Conservation (phyloP, 768 basidiomycete species). For the Artomyces pyxidatus region DNA sequence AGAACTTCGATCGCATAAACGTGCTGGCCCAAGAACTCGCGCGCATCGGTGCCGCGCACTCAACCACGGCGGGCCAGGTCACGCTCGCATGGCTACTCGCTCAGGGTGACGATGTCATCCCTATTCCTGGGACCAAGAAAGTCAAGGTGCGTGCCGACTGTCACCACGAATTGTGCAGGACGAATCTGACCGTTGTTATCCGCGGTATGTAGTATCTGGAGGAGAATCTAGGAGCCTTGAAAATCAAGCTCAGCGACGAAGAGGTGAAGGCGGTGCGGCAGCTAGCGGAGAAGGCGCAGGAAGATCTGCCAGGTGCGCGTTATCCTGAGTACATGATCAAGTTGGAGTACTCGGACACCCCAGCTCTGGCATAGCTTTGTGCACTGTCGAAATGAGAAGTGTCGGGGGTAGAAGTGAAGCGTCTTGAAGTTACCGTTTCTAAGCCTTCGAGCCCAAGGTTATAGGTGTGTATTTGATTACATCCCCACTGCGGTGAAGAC, state of each 20-base stretch:
- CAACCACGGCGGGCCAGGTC: slow-evolving; percentile 38
- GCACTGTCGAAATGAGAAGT: neutral
- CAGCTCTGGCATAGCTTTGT: neutral
- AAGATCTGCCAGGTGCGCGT: neutral
- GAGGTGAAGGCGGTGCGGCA: neutral
- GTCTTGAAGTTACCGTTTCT: too few relatives aligned
- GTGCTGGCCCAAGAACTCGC: slow-evolving; percentile 29
- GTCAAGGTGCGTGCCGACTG: slow-evolving; percentile 20
- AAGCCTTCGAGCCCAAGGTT: too few relatives aligned
- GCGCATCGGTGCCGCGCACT: slow-evolving; percentile 28
- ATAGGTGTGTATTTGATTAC: too few relatives aligned
- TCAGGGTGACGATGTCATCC: slow-evolving; percentile 36
- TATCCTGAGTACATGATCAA: neutral
- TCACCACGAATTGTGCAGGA: neutral
- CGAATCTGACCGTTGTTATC: neutral
- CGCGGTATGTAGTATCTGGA: slow-evolving; percentile 1
- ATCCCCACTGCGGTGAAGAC: too few relatives aligned
- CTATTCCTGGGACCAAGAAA: slow-evolving; percentile 39
- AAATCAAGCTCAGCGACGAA: neutral
- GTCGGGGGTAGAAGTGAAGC: too few relatives aligned
- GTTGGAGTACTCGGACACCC: neutral
- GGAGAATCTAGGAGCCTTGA: slow-evolving; percentile 34
- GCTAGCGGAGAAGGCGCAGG: neutral
- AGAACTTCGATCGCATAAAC: slow-evolving; percentile 39
- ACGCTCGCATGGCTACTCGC: slow-evolving; percentile 42